Evolutionary conservation across 2,329 filamentous ascomycete genomes (phyloP).

Genomic region (Aspergillus sp.): DNA sequence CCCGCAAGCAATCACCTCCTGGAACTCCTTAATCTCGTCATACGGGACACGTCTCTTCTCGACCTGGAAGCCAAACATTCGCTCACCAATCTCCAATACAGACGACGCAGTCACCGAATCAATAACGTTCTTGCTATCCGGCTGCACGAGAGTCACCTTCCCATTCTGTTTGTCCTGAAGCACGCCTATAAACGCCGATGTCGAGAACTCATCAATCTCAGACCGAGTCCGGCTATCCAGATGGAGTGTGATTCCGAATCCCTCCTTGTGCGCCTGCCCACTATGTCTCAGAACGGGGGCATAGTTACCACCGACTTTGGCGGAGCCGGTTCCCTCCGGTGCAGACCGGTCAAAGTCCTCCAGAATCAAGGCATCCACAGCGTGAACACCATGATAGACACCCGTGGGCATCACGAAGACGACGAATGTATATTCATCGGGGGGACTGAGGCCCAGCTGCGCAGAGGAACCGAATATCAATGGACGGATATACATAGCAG

Average conservation of each 20-base stretch:
- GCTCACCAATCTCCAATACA: constrained; percentile 64
- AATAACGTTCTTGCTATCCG: constrained; percentile 82
- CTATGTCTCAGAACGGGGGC: constrained; percentile 86
- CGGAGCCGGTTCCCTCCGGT: constrained; percentile 82
- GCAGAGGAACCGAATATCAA: constrained; percentile 82
- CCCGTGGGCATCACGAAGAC: constrained; percentile 90
- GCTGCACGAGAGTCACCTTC: constrained; percentile 71
- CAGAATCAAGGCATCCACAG: constrained; percentile 81
- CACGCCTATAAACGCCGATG: constrained; percentile 85
- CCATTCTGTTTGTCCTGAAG: constrained; percentile 50
- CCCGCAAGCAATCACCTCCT: constrained; percentile 84
- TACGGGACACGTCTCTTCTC: constrained; percentile 65
- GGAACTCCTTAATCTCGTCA: constrained; percentile 58
- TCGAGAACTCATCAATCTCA: constrained; percentile 94
- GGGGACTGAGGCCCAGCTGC: constrained; percentile 79
- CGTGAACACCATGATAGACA: constrained; percentile 85
- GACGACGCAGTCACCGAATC: constrained; percentile 80
- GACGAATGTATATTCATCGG: constrained; percentile 86
- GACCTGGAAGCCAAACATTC: constrained; percentile 76
- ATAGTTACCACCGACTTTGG: constrained; percentile 96
- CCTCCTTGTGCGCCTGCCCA: constrained; percentile 70
- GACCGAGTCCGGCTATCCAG: constrained; percentile 78
- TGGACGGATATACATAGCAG: constrained; percentile 88
- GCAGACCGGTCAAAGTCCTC: constrained; percentile 92
- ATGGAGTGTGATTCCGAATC: constrained; percentile 92